Evolutionary conservation across 2,329 filamentous ascomycete species (phyloP).

Genomic region (Trichoderma sp.): DNA sequence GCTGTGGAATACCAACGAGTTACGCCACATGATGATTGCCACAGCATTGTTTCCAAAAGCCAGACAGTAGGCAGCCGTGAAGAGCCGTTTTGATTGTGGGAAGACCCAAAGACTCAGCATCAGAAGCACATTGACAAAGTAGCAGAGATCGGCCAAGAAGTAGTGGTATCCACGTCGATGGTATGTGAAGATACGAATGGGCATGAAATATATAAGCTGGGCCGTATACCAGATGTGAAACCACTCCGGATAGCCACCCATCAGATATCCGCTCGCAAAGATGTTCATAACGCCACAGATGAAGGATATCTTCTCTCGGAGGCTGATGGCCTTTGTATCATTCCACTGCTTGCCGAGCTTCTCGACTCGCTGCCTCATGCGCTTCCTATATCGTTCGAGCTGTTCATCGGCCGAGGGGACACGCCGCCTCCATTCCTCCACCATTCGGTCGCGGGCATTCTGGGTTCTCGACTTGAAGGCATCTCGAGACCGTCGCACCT

Average conservation of each 20-base stretch:
- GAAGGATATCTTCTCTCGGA: slow-evolving; percentile 92
- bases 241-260: slow-evolving; percentile 78
- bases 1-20: slow-evolving; percentile 96
- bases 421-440: slow-evolving; percentile 87
- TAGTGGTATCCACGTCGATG: slow-evolving; percentile 92
- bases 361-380: slow-evolving; percentile 87
- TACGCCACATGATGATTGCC: slow-evolving; percentile 98
- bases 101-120: slow-evolving; percentile 86
- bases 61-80: slow-evolving; percentile 88
- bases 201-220: slow-evolving; percentile 94
- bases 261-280: slow-evolving; percentile 91
- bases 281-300: slow-evolving; percentile 97
- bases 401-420: slow-evolving; percentile 88
- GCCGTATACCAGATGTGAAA: slow-evolving; percentile 92
- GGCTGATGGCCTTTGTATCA: slow-evolving; percentile 81
- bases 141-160: slow-evolving; percentile 94
- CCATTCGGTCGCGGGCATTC: slow-evolving; percentile 80
- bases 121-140: slow-evolving; percentile 90
- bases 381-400: slow-evolving; percentile 82
- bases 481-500: slow-evolving; percentile 78
- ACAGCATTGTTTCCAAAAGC: slow-evolving; percentile 96
- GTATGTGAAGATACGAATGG: slow-evolving; percentile 88
- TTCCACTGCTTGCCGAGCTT: slow-evolving; percentile 83
- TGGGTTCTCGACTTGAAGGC: slow-evolving; percentile 72
- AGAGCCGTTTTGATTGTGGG: slow-evolving; percentile 82